Evolutionary conservation across 2,329 filamentous ascomycete genomes (phyloP).

Genomic region (Trichocomaceae sp.): DNA sequence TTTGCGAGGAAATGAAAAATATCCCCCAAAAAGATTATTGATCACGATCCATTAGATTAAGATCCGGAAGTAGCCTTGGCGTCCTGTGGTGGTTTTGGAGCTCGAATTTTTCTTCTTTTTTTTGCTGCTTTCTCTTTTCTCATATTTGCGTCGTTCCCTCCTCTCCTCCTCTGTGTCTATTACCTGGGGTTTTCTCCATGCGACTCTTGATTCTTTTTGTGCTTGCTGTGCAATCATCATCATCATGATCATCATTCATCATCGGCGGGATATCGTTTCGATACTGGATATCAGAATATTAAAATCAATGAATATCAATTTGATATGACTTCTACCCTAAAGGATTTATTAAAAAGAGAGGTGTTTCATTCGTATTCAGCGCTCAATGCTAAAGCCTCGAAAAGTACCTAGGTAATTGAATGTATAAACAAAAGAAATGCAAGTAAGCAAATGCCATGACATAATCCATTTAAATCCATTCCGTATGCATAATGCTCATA

Average conservation of each 20-base stretch:
- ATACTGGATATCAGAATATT: conserved; percentile 5
- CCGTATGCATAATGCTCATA: background rate
- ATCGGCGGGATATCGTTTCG: conserved; percentile 14
- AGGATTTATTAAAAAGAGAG: background rate
- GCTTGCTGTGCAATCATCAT: conserved; percentile 1
- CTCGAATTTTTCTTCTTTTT: conserved; percentile 6
- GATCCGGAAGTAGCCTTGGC: conserved; percentile 13
- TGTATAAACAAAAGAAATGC: background rate
- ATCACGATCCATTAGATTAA: conserved; percentile 12
- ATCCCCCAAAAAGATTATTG: background rate
- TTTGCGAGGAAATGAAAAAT: conserved; percentile 3
- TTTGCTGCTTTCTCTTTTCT: conserved; percentile 2
- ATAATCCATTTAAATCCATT: background rate
- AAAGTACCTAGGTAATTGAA: background rate
- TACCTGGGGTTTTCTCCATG: conserved; percentile 3
- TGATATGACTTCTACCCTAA: background rate
- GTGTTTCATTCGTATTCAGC: too few species aligned
- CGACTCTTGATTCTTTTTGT: background rate
- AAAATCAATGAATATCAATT: conserved; percentile 5
- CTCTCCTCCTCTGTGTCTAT: conserved; percentile 7
- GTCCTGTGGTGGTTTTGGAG: conserved; percentile 14
- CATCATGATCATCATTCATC: conserved; percentile 14
- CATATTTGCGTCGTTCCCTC: conserved; percentile 14
- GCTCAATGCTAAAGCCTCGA: background rate
- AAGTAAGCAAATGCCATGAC: background rate